These are phyloP conservation scores for Reutealis trisperma DNA, from an alignment of 345 rosid genomes.

Conservation along the genomic window DNA sequence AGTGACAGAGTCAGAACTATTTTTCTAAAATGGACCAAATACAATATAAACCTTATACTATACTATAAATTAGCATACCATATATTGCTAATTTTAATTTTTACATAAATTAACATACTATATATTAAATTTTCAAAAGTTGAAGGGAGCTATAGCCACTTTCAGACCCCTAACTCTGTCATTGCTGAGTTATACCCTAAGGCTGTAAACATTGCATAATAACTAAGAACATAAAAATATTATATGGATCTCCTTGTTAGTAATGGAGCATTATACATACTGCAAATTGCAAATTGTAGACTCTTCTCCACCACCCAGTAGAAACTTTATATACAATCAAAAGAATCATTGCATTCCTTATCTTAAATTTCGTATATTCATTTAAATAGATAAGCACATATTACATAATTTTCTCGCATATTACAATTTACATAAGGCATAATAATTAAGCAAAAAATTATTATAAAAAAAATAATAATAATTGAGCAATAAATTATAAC, in stretches of 20 bases:
- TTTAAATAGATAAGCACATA: no score
- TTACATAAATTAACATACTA: no score
- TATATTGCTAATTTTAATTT: no score
- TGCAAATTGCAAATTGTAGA: conserved; percentile 86
- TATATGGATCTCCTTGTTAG: neutral
- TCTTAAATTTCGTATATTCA: neutral
- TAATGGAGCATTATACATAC: conserved; percentile 41
- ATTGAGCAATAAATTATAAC: neutral
- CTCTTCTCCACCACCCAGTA: conserved; percentile 92
- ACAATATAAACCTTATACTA: no score
- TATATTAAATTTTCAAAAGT: no score
- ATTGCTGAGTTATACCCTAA: no score
- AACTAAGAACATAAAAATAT: neutral
- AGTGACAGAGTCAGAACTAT: no score
- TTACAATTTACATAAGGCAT: neutral
- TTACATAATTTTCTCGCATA: neutral
- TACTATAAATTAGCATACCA: no score
- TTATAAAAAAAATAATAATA: no score
- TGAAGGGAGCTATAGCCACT: no score
- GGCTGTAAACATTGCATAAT: neutral
- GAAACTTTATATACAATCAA: conserved; percentile 73
- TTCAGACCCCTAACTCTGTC: no score
- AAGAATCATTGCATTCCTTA: neutral
- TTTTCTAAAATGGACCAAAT: no score
- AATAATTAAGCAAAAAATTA: neutral